Conservation (phyloP, 2,329 filamentous ascomycete genomes). For the Sporothrix sp. region DNA sequence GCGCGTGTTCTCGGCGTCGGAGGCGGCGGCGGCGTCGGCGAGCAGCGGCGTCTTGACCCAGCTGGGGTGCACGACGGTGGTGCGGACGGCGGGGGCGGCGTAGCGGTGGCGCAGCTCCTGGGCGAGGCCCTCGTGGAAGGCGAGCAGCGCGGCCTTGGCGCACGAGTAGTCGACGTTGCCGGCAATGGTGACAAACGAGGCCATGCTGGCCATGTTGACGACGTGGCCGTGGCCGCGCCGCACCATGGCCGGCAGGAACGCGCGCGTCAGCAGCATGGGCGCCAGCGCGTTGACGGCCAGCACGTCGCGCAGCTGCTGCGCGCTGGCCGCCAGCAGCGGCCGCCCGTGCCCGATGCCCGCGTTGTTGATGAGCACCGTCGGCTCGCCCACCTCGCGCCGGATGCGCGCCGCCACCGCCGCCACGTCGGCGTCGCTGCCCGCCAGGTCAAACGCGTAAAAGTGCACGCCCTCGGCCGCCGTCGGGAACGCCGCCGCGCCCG, state of each 20-base stretch:
- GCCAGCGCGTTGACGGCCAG: conserved; percentile 63
- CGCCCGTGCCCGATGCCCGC: conserved; percentile 55
- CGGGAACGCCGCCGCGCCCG: conserved; percentile 20
- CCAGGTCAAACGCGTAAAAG: conserved; percentile 63
- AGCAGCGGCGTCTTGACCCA: conserved; percentile 11
- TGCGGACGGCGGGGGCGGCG: conserved; percentile 53
- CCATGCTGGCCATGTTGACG: conserved; percentile 58
- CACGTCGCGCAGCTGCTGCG: conserved; percentile 42
- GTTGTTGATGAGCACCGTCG: conserved; percentile 64
- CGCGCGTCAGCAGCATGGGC: conserved; percentile 50
- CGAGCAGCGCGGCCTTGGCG: conserved; percentile 55
- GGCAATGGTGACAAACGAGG: conserved; percentile 50
- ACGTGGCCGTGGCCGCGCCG: conserved; percentile 59
- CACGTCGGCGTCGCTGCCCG: conserved; percentile 42
- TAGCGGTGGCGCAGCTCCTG: conserved; percentile 51
- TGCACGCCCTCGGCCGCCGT: conserved; percentile 38
- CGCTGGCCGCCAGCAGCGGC: conserved; percentile 44
- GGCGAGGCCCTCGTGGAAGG: conserved; percentile 58
- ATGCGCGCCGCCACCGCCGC: conserved; percentile 42
- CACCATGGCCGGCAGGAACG: conserved; percentile 59
- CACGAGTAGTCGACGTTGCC: conserved; percentile 54
- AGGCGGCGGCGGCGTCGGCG: conserved; percentile 39
- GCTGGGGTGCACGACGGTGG: conserved; percentile 23
- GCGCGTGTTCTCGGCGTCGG: conserved; percentile 33
- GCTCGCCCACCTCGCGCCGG: conserved; percentile 47